These are phyloP conservation scores for Pseudofabraea citricarpa DNA, from an alignment of 2,329 filamentous ascomycete species.

Conservation along the genomic window DNA sequence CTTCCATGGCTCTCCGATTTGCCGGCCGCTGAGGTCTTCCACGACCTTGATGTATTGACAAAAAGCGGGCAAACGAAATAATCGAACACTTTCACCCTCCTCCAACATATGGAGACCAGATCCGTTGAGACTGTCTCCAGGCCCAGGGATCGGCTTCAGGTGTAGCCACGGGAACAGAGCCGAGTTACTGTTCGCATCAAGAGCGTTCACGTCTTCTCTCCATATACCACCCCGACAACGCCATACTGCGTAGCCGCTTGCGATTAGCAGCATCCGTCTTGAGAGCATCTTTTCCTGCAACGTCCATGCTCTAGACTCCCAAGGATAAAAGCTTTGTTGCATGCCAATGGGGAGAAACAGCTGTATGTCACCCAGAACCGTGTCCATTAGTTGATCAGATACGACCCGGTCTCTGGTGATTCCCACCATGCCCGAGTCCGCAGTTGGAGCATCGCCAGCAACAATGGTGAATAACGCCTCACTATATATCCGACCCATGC, in stretches of 20 bases:
- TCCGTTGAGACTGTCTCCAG: no score
- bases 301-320: constrained; percentile 3
- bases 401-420: no score
- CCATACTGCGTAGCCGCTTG: constrained; percentile 4
- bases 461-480: constrained; percentile 41
- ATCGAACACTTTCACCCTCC: constrained; percentile 22
- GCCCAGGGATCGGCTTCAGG: no score
- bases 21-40: constrained; percentile 37
- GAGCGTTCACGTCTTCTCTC: constrained; percentile 18
- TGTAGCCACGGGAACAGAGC: background rate
- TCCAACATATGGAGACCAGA: constrained; percentile 38
- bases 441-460: constrained; percentile 29
- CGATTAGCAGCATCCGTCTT: constrained; percentile 30
- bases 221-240: background rate
- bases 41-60: constrained; percentile 40
- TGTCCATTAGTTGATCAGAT: no score
- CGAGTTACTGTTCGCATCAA: background rate
- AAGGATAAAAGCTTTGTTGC: background rate
- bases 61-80: constrained; percentile 34
- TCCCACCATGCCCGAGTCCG: constrained; percentile 34
- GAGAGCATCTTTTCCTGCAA: background rate
- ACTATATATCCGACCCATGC: constrained; percentile 42
- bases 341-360: constrained; percentile 30
- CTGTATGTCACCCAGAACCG: no score
- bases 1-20: constrained; percentile 36